A percentile compares a stretch with the other conserved stretches of the same genome.
Evolutionary conservation across 345 rosid genomes (phyloP).

Genomic region (Eutrema heterophyllum): DNA sequence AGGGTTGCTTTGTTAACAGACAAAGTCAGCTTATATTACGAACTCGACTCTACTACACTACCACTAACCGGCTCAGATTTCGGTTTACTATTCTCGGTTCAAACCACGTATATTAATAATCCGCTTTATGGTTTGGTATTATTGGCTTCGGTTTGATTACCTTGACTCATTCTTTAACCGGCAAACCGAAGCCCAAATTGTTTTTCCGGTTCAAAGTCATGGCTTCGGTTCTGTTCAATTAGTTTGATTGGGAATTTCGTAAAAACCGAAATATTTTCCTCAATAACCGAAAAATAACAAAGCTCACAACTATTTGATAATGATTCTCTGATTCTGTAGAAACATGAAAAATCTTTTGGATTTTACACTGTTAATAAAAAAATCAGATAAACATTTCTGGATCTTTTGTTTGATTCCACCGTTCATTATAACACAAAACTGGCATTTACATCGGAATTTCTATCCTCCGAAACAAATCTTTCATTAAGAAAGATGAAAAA

Average conservation of each 20-base stretch:
- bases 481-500: not conserved
- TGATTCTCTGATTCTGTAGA: slow-evolving; percentile 1
- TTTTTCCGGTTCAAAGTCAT: not conserved
- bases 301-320: slow-evolving; percentile 1
- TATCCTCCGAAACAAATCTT: not conserved
- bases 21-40: slow-evolving; percentile 8
- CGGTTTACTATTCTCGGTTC: slow-evolving; percentile 11
- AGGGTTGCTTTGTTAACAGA: slow-evolving; percentile 29
- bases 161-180: too few relatives aligned
- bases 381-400: not conserved
- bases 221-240: not conserved
- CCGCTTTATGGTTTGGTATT: too few relatives aligned
- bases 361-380: not conserved
- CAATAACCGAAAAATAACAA: not conserved
- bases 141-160: not conserved
- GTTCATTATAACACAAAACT: not conserved
- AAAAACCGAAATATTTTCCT: not conserved
- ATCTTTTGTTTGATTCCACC: not conserved
- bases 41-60: not conserved
- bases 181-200: not conserved
- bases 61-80: slow-evolving; percentile 14
- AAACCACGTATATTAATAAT: too few relatives aligned
- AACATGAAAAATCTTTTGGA: not conserved
- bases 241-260: not conserved
- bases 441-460: not conserved